phyloP scores from a whole-genome alignment of 352 stramenopile species.

The Phytophthora hibernalis region DNA sequence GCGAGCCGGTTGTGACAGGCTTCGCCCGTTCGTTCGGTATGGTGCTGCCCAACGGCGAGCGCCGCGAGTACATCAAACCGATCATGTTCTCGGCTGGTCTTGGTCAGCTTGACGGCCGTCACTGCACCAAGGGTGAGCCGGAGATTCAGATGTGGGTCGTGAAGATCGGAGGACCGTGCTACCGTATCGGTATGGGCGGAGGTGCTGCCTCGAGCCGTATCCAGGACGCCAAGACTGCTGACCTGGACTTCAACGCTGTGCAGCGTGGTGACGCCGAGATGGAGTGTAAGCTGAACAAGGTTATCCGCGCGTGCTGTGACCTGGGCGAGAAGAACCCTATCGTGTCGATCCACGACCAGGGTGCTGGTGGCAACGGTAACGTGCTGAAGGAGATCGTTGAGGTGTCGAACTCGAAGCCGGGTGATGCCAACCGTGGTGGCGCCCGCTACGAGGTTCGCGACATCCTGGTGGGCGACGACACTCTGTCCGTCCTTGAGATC shows the following conservation, averaged over 20 bases:
- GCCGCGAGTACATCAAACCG: constrained; percentile 99
- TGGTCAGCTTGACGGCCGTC: constrained; percentile 94
- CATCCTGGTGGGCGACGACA: constrained; percentile 97
- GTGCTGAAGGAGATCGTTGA: constrained; percentile 99
- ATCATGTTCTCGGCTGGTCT: constrained; percentile 99
- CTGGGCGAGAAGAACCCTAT: constrained; percentile 98
- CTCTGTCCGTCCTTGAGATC: constrained; percentile 98
- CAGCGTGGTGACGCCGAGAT: constrained; percentile 99
- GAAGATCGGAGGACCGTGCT: constrained; percentile 98
- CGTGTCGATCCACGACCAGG: constrained; percentile 99
- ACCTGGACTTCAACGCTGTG: constrained; percentile 99
- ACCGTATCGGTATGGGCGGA: constrained; percentile 99
- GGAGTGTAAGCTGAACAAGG: constrained; percentile 99
- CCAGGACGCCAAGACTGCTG: constrained; percentile 93
- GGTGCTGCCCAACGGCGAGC: constrained; percentile 93
- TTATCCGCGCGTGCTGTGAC: constrained; percentile 98
- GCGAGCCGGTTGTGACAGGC: constrained; percentile 98
- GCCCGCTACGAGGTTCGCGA: constrained; percentile 96
- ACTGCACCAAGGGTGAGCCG: constrained; percentile 95
- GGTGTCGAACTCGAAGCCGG: constrained; percentile 76
- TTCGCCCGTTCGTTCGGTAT: constrained; percentile 98
- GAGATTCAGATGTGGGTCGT: constrained; percentile 97
- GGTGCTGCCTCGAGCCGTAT: constrained; percentile 97
- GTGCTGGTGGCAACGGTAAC: constrained; percentile 99
- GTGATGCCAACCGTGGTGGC: constrained; percentile 88